Evolutionary conservation across 1,284 basidiomycete species (phyloP), one percentile per base, ranked within the genome.

Genomic region (Malassezia yamatoensis): DNA sequence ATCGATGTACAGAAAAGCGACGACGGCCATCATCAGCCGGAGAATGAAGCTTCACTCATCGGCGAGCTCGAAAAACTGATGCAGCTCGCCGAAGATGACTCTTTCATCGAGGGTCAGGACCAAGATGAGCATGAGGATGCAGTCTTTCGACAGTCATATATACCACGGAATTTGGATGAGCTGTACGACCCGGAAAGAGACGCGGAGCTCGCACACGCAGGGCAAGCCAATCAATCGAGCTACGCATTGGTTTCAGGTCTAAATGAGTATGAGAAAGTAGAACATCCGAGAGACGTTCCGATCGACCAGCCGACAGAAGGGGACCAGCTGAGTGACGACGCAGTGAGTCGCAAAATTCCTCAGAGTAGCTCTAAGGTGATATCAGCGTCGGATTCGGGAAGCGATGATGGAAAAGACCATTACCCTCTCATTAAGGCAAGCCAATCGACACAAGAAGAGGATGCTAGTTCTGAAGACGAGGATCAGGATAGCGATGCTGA

Each of bases 111-210:
- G 11, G 43, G 35, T 3, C 38, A 36, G 2, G 42, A 39, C 34
- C 29, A 45, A 34, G 29, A 45, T 6, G 49, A 60, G 43, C 56
- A 62, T 32, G 68, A 72, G 42, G 64, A 71, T 29, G 64, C 65
- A 20, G 70, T 74, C 1, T 74, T 74, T 56, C 62, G 63, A 38
- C 55, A 59, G 29, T 60, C 64, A 32, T 71, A 68, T 60, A 70
- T 74, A 37, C 71, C 72, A 1, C 66, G 68, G 21, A 72, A 64
- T 6, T 63, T 74, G 9, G 62, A 74, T 56, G 70, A 74, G 32
- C 57, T 74, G 3, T 65, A 66, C 20, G 70, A 74, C 43, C 70
- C 71, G 0, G 71, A 73, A 52, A 58, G 66, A 11, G 70, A 72
- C 40, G 62, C 63, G n/a, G 61, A 63, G 37, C 36, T 64, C 9